Conservation (phyloP, 768 basidiomycete species). For the Psilocybe sp. region DNA sequence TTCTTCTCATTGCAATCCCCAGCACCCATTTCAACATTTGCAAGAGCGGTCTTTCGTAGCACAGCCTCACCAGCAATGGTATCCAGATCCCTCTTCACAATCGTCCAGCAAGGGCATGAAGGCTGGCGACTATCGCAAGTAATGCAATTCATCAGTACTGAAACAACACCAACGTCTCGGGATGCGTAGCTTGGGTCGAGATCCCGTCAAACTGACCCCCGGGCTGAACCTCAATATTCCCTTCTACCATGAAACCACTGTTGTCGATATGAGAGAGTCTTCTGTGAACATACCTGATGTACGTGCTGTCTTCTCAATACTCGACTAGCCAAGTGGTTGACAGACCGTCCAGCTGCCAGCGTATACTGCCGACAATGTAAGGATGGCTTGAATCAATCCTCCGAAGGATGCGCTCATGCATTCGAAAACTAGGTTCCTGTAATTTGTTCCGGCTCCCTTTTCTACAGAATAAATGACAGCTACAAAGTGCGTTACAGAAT, state of each 20-base stretch:
- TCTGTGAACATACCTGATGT: conserved; percentile 45
- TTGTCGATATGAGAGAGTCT: conserved; percentile 46
- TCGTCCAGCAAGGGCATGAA: conserved; percentile 51
- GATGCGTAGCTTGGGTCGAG: conserved; percentile 35
- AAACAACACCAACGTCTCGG: not conserved
- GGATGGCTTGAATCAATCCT: not conserved
- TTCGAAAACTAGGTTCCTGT: conserved; percentile 42
- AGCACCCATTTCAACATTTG: too few relatives aligned
- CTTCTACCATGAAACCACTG: conserved; percentile 38
- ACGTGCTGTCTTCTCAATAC: conserved; percentile 4
- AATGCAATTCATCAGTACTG: not conserved
- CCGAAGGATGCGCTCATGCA: not conserved
- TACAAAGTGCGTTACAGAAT: conserved; percentile 33
- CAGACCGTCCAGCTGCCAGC: conserved; percentile 23
- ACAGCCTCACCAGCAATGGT: not conserved
- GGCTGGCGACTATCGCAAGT: conserved; percentile 46
- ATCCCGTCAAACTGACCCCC: conserved; percentile 41
- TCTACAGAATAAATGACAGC: conserved; percentile 48
- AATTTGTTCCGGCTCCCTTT: conserved; percentile 49
- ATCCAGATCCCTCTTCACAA: conserved; percentile 38
- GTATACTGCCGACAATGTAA: conserved; percentile 32
- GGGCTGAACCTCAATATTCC: conserved; percentile 47
- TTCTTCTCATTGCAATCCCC: too few relatives aligned
- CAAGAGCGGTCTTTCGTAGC: not conserved
- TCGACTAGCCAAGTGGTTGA: not conserved